These are phyloP conservation scores for Lepidopterella palustris DNA, from an alignment of 495 filamentous ascomycete species.

Conservation along the genomic window DNA sequence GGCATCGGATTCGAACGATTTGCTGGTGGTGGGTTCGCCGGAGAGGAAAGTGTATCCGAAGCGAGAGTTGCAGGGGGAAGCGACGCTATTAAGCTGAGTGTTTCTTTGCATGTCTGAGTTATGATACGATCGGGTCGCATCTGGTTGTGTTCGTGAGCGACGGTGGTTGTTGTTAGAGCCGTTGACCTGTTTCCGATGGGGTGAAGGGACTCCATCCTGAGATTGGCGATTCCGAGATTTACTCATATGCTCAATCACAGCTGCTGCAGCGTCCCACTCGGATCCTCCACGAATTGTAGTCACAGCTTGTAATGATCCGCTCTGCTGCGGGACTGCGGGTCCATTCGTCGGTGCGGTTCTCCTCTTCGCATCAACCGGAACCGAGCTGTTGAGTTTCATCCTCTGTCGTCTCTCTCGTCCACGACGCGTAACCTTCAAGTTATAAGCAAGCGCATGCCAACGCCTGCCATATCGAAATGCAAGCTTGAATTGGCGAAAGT, in stretches of 20 bases:
- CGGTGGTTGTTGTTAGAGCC: not conserved
- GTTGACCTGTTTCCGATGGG: too few species aligned
- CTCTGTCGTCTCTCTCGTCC: not conserved
- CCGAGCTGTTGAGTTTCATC: not conserved
- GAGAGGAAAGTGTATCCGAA: slow-evolving; percentile 10
- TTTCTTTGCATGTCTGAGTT: not conserved
- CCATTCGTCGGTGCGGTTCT: not conserved
- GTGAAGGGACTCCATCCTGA: too few species aligned
- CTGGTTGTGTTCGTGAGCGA: not conserved
- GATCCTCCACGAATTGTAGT: too few species aligned
- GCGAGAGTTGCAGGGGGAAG: not conserved
- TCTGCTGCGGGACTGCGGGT: too few species aligned
- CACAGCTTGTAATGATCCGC: too few species aligned
- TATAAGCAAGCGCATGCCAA: not conserved
- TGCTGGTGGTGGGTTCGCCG: slow-evolving; percentile 14
- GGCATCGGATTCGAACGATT: slow-evolving; percentile 15
- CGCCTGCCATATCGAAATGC: not conserved
- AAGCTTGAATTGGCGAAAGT: not conserved
- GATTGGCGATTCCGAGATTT: too few species aligned
- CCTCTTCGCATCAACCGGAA: not conserved
- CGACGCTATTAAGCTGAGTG: not conserved
- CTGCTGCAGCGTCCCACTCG: too few species aligned
- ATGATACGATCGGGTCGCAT: not conserved
- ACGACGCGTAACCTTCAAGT: not conserved
- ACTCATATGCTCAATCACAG: too few species aligned